These are phyloP conservation scores for Starmerella vaccinii DNA, from an alignment of 805 yeast species.

Conservation along the genomic window DNA sequence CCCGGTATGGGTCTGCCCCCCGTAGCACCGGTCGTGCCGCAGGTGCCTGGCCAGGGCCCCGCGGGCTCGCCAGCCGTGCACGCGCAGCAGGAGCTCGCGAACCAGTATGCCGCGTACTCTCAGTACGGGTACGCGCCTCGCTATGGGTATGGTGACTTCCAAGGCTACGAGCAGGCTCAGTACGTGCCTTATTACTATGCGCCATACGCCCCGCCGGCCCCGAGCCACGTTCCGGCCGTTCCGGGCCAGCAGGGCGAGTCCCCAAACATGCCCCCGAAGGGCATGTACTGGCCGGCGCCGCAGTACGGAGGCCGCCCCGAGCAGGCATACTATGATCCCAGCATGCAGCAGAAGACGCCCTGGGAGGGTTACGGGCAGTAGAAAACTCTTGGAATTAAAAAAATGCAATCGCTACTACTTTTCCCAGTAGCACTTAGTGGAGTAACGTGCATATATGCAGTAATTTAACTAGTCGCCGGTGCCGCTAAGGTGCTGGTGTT, in stretches of 20 bases:
- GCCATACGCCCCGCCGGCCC: slow-evolving; percentile 12
- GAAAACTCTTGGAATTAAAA: neutral
- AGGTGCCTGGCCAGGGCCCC: slow-evolving; percentile 5
- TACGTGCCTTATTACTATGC: slow-evolving; percentile 10
- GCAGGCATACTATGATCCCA: slow-evolving; percentile 16
- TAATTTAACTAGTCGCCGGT: slow-evolving; percentile 1
- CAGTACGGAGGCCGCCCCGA: slow-evolving; percentile 4
- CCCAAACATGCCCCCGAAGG: slow-evolving; percentile 9
- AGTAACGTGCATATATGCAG: neutral
- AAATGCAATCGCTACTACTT: neutral
- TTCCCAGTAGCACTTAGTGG: neutral
- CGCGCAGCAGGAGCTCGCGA: slow-evolving; percentile 11
- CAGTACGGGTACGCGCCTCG: slow-evolving; percentile 7
- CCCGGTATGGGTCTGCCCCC: slow-evolving; percentile 7
- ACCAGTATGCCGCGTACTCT: slow-evolving; percentile 14
- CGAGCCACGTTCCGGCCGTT: slow-evolving; percentile 5
- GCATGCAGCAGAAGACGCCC: slow-evolving; percentile 9
- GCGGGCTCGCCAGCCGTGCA: slow-evolving; percentile 11
- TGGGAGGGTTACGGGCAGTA: slow-evolving; percentile 10
- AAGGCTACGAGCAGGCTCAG: slow-evolving; percentile 11
- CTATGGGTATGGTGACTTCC: slow-evolving; percentile 10
- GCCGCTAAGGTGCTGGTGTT: neutral
- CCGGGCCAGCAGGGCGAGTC: slow-evolving; percentile 11
- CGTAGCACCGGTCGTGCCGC: slow-evolving; percentile 7
- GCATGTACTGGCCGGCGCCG: slow-evolving; percentile 9